phyloP scores from a whole-genome alignment of 192 early-diverging fungal species.

The Helicostylum pulchrum region DNA sequence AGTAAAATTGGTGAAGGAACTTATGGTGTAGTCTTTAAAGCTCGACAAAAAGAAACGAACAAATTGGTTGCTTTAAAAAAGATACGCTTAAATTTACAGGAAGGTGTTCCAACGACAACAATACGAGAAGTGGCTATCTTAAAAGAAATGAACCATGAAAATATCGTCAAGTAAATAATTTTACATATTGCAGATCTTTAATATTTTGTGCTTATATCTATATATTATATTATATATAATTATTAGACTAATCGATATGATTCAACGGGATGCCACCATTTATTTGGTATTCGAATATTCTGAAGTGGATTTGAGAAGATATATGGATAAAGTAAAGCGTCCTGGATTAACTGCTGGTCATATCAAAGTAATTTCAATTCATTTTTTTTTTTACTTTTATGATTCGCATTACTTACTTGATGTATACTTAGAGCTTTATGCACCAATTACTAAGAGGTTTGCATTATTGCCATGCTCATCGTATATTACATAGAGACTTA shows the following conservation, averaged over 20 bases:
- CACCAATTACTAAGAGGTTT: conserved; percentile 87
- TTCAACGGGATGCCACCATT: conserved; percentile 82
- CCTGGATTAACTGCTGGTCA: conserved; percentile 28
- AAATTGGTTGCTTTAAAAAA: conserved; percentile 73
- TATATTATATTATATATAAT: neutral
- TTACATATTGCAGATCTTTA: neutral
- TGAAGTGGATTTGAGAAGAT: conserved; percentile 59
- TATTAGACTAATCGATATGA: conserved; percentile 82
- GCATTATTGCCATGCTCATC: conserved; percentile 83
- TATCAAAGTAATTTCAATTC: conserved; percentile 18
- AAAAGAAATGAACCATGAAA: conserved; percentile 67
- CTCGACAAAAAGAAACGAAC: conserved; percentile 50
- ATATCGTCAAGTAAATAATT: conserved; percentile 58
- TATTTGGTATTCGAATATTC: conserved; percentile 96
- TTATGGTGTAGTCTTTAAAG: conserved; percentile 82
- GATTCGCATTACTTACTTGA: neutral
- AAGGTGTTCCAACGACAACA: conserved; percentile 70
- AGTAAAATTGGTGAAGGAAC: conserved; percentile 84
- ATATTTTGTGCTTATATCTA: neutral
- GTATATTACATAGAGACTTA: conserved; percentile 95
- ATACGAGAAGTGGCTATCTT: conserved; percentile 78
- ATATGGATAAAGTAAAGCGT: conserved; percentile 31
- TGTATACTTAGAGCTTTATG: conserved; percentile 74
- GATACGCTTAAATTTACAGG: conserved; percentile 63
- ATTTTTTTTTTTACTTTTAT: neutral